Percentiles rank a stretch among this genome's conserved stretches.
These are phyloP conservation scores for Emergomyces pasteurianus DNA, from an alignment of 2,329 filamentous ascomycete genomes.

Conservation along the genomic window DNA sequence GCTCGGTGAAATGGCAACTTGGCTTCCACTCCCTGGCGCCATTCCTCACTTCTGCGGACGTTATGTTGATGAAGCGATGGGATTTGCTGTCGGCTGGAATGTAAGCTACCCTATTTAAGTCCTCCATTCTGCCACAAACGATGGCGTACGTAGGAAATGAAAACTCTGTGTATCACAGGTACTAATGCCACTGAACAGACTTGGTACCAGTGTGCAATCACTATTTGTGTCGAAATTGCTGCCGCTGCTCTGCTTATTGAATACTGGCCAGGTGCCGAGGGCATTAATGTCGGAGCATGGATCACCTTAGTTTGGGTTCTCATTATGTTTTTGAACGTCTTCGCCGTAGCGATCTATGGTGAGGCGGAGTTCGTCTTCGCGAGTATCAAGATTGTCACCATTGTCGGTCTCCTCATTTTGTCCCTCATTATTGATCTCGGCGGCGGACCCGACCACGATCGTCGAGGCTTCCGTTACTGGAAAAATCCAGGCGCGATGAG, in stretches of 20 bases:
- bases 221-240: conserved; percentile 44
- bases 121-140: conserved; percentile 13
- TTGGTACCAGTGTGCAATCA: conserved; percentile 24
- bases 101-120: conserved; percentile 54
- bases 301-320: conserved; percentile 45
- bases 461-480: conserved; percentile 60
- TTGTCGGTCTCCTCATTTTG: conserved; percentile 34
- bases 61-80: conserved; percentile 37
- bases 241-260: conserved; percentile 51
- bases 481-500: conserved; percentile 54
- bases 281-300: conserved; percentile 29
- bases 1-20: conserved; percentile 38
- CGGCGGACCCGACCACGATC: conserved; percentile 45
- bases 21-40: conserved; percentile 38
- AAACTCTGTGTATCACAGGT: background rate
- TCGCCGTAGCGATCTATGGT: conserved; percentile 40
- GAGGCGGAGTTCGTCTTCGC: conserved; percentile 44
- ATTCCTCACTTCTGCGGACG: conserved; percentile 34
- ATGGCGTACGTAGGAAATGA: background rate
- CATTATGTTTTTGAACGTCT: conserved; percentile 49
- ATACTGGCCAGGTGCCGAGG: conserved; percentile 40
- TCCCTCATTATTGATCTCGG: conserved; percentile 50
- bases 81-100: conserved; percentile 38
- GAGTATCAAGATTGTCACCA: conserved; percentile 39
- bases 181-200: conserved; percentile 12